Evolutionary conservation across 495 filamentous ascomycete genomes (phyloP).

Genomic region (Neurospora sp.): DNA sequence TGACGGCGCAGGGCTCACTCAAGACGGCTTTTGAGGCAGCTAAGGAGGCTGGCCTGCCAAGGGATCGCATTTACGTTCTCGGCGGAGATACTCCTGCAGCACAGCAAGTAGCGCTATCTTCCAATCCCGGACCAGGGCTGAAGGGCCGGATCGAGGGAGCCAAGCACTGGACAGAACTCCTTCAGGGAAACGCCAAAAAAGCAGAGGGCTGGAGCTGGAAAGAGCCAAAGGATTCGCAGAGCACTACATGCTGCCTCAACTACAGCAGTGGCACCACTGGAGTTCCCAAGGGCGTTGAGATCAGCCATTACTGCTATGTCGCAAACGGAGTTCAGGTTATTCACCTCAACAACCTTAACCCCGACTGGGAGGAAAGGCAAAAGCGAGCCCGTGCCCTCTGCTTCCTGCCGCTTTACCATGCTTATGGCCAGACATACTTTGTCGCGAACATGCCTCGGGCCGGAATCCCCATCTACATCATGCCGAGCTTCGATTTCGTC

Average conservation of each 20-base stretch:
- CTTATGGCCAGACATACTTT: conserved; percentile 43
- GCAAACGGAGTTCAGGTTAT: conserved; percentile 52
- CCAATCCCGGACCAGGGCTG: conserved; percentile 27
- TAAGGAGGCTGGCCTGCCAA: conserved; percentile 50
- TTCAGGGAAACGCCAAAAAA: conserved; percentile 27
- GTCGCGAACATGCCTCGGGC: conserved; percentile 26
- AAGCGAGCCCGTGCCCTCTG: conserved; percentile 24
- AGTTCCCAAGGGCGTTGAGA: conserved; percentile 73
- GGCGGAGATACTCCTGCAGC: conserved; percentile 21
- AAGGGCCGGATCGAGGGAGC: conserved; percentile 26
- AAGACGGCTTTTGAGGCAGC: conserved; percentile 60
- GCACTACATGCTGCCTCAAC: conserved; percentile 46
- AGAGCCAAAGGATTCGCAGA: conserved; percentile 25
- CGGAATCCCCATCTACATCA: conserved; percentile 52
- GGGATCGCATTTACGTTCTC: conserved; percentile 38
- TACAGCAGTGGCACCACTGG: conserved; percentile 76
- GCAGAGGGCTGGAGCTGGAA: conserved; percentile 35
- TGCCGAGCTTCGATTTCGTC: conserved; percentile 63
- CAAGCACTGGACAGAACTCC: conserved; percentile 34
- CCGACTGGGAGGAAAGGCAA: conserved; percentile 28
- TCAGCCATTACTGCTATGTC: conserved; percentile 63
- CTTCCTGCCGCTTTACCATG: conserved; percentile 72
- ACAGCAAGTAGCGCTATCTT: conserved; percentile 28
- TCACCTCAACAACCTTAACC: conserved; percentile 34
- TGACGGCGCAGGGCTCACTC: conserved; percentile 47